A percentile compares a stretch with the other conserved stretches of the same genome.
Conservation (phyloP, 768 basidiomycete species). For the Mycena amicta region DNA sequence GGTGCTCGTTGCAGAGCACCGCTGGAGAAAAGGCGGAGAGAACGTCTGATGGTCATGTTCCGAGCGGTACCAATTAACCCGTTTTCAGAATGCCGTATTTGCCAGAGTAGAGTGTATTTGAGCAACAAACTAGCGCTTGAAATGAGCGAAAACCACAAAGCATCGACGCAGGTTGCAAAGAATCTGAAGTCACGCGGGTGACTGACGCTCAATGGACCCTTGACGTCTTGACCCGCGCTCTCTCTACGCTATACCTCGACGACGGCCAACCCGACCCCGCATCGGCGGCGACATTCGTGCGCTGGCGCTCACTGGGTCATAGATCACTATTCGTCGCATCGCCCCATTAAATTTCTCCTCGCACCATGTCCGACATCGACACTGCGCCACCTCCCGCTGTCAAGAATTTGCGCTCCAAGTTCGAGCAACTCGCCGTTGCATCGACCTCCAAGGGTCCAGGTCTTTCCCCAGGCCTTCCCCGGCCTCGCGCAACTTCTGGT, state of each 20-base stretch:
- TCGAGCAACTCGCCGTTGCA: slow-evolving; percentile 65
- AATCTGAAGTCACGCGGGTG: background rate
- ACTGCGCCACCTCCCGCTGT: slow-evolving; percentile 62
- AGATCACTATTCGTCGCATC: slow-evolving; percentile 2
- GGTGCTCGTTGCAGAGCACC: background rate
- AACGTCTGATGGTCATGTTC: background rate
- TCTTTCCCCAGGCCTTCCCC: slow-evolving; percentile 32
- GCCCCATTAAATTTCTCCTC: slow-evolving; percentile 7
- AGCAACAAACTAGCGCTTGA: background rate
- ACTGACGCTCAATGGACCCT: background rate
- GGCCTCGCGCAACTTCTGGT: slow-evolving; percentile 41
- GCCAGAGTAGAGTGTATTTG: background rate
- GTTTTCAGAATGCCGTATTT: background rate
- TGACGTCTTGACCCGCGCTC: background rate
- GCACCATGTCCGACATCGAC: slow-evolving; percentile 43
- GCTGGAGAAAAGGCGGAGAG: background rate
- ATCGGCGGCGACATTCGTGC: background rate
- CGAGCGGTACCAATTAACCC: background rate
- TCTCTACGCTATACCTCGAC: background rate
- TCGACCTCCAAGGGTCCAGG: slow-evolving; percentile 25
- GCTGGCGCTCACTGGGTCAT: background rate
- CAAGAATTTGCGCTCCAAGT: slow-evolving; percentile 67
- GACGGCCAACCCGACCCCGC: background rate
- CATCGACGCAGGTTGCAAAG: too few species aligned
- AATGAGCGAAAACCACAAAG: too few species aligned